Conservation (phyloP, 1,139 yeast genomes). For the Zhuliangozyma blackwelliae region DNA sequence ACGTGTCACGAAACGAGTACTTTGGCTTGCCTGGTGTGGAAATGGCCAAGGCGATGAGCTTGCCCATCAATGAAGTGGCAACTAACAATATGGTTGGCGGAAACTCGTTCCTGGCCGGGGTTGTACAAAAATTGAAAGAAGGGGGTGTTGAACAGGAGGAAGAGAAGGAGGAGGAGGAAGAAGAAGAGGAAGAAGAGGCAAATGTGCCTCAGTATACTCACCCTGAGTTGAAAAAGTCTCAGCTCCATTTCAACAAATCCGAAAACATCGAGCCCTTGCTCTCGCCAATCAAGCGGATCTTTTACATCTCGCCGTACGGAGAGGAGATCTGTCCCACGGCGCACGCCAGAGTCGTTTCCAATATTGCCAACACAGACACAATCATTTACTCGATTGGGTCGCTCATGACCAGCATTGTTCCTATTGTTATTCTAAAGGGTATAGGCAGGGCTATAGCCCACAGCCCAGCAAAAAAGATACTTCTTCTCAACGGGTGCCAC, state of each 20-base stretch:
- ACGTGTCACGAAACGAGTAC: constrained; percentile 2
- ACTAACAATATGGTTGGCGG: too few species aligned
- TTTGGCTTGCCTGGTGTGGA: background rate
- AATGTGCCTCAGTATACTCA: constrained; percentile 74
- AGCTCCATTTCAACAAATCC: constrained; percentile 63
- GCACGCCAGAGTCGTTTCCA: constrained; percentile 55
- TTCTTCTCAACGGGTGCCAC: constrained; percentile 64
- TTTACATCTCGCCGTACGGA: constrained; percentile 84
- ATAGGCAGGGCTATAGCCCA: constrained; percentile 56
- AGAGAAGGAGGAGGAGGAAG: constrained; percentile 2
- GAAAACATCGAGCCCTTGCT: constrained; percentile 53
- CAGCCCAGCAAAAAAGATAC: constrained; percentile 33
- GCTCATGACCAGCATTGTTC: constrained; percentile 79
- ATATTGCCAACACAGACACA: constrained; percentile 49
- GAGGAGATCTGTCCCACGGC: constrained; percentile 82
- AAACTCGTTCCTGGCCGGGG: too few species aligned
- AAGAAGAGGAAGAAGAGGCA: constrained; percentile 44
- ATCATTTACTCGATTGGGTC: constrained; percentile 83
- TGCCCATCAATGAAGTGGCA: constrained; percentile 12
- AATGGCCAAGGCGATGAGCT: background rate
- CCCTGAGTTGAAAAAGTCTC: constrained; percentile 73
- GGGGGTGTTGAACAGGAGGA: too few species aligned
- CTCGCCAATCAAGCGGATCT: constrained; percentile 72
- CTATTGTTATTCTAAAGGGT: constrained; percentile 70
- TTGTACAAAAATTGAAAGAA: constrained; percentile 10